phyloP scores from a whole-genome alignment of 768 basidiomycete species.

The Boletales sp. region DNA sequence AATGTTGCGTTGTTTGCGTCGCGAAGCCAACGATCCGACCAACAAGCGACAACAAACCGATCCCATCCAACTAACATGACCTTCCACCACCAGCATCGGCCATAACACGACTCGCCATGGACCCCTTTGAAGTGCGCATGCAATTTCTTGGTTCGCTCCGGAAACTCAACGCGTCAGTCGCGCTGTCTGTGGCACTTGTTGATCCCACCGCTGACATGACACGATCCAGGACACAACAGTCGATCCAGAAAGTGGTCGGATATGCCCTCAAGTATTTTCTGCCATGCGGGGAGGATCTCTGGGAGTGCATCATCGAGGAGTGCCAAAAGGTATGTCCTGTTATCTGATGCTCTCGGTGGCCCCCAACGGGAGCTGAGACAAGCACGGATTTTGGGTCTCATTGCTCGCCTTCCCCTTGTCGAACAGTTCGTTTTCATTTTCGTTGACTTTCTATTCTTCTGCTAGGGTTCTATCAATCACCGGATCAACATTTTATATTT shows the following conservation, averaged over 20 bases:
- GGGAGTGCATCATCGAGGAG: constrained; percentile 92
- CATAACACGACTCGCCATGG: constrained; percentile 20
- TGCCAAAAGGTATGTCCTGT: constrained; percentile 65
- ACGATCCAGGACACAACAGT: constrained; percentile 60
- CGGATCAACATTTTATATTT: constrained; percentile 94
- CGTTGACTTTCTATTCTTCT: not conserved
- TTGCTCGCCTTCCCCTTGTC: not conserved
- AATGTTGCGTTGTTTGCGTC: too few relatives aligned
- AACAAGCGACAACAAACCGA: too few relatives aligned
- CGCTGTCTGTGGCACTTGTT: not conserved
- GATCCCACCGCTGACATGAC: too few relatives aligned
- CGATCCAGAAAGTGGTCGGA: constrained; percentile 83
- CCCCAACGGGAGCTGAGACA: too few relatives aligned
- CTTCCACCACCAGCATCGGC: too few relatives aligned
- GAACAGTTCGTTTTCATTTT: not conserved
- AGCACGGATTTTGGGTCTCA: too few relatives aligned
- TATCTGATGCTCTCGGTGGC: too few relatives aligned
- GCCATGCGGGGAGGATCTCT: constrained; percentile 85
- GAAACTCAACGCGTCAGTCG: constrained; percentile 58
- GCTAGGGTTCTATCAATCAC: constrained; percentile 79
- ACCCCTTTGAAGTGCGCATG: constrained; percentile 72
- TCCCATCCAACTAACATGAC: too few relatives aligned
- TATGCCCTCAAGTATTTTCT: constrained; percentile 84
- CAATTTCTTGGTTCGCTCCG: constrained; percentile 63
- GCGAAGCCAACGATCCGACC: too few relatives aligned